Conservation (phyloP, 202 grass and related monocot species). For the Elaeis oleifera region DNA sequence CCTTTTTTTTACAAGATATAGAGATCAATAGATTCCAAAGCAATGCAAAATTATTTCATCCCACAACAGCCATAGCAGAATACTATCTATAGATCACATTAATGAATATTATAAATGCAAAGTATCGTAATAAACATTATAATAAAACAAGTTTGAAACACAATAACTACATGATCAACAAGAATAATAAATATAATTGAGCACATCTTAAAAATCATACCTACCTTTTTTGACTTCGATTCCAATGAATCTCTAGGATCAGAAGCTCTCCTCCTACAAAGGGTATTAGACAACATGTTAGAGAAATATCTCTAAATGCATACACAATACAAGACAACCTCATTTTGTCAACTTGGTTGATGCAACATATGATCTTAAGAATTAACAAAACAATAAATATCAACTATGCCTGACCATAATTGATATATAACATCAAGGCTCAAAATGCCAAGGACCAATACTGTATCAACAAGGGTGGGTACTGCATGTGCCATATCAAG, state of each 20-base stretch:
- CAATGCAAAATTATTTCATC: no score
- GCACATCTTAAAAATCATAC: slow-evolving; percentile 16
- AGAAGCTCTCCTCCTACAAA: slow-evolving; percentile 51
- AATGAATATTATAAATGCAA: no score
- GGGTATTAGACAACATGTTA: not conserved
- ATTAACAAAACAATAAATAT: not conserved
- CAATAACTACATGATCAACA: slow-evolving; percentile 10
- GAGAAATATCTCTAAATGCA: not conserved
- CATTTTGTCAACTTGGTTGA: not conserved
- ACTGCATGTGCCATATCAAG: no score
- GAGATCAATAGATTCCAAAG: no score
- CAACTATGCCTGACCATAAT: no score
- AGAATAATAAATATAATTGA: not conserved
- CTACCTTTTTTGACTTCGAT: slow-evolving; percentile 56
- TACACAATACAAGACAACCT: not conserved
- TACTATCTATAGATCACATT: no score
- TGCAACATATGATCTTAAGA: not conserved
- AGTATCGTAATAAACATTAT: no score
- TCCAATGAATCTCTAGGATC: slow-evolving; percentile 34
- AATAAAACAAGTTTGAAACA: not conserved
- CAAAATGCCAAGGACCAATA: no score
- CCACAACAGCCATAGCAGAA: no score
- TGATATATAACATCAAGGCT: no score
- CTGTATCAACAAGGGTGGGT: no score
- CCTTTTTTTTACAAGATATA: no score